Evolutionary conservation across 306 rosid species (phyloP), one percentile per base, ranked within the genome.

Genomic region (Pueraria montana): DNA sequence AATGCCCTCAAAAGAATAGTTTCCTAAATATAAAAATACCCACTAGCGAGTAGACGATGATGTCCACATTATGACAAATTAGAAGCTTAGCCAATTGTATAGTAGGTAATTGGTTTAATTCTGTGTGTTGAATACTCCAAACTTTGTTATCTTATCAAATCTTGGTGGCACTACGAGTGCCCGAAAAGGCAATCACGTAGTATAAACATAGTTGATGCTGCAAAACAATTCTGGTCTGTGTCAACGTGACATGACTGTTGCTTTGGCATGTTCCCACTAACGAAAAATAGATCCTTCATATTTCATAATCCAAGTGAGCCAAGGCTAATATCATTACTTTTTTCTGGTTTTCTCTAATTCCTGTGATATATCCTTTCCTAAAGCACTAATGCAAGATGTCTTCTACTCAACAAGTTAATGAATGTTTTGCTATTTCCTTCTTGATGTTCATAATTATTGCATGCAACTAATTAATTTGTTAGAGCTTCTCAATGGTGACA

Each of bases 241-340:
- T 77, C 81, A 72, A 45, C 34, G 34, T 80, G 90, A 84, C 80
- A 73, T 72, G 87, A 81, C 67, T 52, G 11, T 67, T 84, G 40
- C 65, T 73, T 68, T 55, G 82, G 84, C 71, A 81, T 73, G 76
- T 87, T 84, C 84, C 67, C 34, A n/a, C 20, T 30, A 73, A 21
- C 75, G 38, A 11, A 58, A 78, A 30, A 9, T 73, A 45, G 74
- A 87, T 80, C 75, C 79, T 45, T 67, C 64, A n/a, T n/a, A n/a
- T n/a, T n/a, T n/a, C n/a, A 20, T 76, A 14, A 11, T 20, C 80
- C 65, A 65, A 2, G 1, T 58, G 69, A 82, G 78, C 78, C 74
- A 27, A 66, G 75, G n/a, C 79, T 71, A 52, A 79, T 74, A 34
- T 30, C 56, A 52, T 59, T 69, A 30, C 3, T 50, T 69, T 74